Conservation (phyloP, 192 early-diverging fungal species). For the Mortierella antarctica region DNA sequence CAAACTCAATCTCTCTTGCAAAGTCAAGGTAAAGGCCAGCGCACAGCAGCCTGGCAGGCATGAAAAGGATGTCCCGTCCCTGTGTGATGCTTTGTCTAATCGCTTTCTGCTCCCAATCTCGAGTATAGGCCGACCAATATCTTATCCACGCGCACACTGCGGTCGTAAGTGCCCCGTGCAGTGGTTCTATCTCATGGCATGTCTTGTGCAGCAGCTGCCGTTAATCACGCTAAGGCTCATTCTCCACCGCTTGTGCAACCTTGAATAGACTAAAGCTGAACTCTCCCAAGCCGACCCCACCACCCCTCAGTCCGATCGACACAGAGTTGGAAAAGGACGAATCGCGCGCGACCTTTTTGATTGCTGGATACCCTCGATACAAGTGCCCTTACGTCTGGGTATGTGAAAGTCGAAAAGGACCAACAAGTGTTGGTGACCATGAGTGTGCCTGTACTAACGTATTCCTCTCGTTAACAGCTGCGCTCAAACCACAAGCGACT, state of each 20-base stretch:
- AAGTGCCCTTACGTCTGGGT: constrained; percentile 81
- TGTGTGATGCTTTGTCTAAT: not conserved
- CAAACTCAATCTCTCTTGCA: constrained; percentile 58
- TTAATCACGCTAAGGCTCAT: not conserved
- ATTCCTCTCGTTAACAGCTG: constrained; percentile 35
- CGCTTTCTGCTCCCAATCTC: not conserved
- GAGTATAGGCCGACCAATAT: constrained; percentile 38
- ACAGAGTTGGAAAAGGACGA: constrained; percentile 60
- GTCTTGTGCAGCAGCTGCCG: not conserved
- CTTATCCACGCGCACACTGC: constrained; percentile 35
- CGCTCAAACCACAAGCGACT: constrained; percentile 70
- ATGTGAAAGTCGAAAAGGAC: constrained; percentile 6
- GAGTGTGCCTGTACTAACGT: not conserved
- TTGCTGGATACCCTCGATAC: constrained; percentile 77
- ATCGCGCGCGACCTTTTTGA: constrained; percentile 65
- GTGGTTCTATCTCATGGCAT: not conserved
- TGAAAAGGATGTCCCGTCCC: not conserved
- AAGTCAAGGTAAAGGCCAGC: constrained; percentile 55
- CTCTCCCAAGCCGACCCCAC: constrained; percentile 20
- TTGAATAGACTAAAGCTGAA: constrained; percentile 24
- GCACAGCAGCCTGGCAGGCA: not conserved
- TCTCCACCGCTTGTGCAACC: not conserved
- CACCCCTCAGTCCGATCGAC: constrained; percentile 52
- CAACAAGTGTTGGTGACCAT: not conserved
- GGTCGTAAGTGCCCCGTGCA: constrained; percentile 24